Conservation (phyloP, 2,329 filamentous ascomycete species). For the Bipolaris zeicola region DNA sequence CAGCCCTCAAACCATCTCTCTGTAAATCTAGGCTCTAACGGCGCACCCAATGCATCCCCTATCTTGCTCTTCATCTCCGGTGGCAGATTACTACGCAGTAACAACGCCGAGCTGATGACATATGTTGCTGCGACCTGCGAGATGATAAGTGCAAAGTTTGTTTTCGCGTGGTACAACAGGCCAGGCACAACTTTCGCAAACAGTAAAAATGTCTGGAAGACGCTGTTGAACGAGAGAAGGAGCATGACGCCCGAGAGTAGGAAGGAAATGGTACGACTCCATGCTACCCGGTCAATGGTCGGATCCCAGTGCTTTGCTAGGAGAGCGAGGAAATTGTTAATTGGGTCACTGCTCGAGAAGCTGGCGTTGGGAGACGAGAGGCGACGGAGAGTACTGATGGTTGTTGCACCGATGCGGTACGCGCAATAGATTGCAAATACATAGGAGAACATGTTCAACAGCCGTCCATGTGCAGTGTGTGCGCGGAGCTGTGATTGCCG, state of each 20-base stretch:
- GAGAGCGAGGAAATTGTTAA: constrained; percentile 80
- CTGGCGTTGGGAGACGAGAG: constrained; percentile 55
- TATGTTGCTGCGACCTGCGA: constrained; percentile 84
- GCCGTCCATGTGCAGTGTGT: constrained; percentile 68
- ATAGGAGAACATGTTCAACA: constrained; percentile 68
- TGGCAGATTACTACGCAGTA: constrained; percentile 79
- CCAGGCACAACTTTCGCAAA: constrained; percentile 75
- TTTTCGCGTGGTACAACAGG: constrained; percentile 75
- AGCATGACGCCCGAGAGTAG: constrained; percentile 82
- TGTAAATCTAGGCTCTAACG: constrained; percentile 73
- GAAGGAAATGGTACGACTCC: constrained; percentile 86
- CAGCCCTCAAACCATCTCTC: constrained; percentile 88
- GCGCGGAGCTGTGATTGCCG: constrained; percentile 69
- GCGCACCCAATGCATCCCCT: constrained; percentile 76
- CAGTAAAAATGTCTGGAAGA: constrained; percentile 82
- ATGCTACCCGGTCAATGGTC: constrained; percentile 78
- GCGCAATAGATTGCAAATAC: constrained; percentile 81
- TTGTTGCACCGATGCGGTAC: constrained; percentile 78
- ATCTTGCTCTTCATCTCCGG: constrained; percentile 77
- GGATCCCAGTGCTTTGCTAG: constrained; percentile 85
- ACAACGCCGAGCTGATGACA: constrained; percentile 78
- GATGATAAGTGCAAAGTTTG: constrained; percentile 78
- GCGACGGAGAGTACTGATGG: constrained; percentile 69
- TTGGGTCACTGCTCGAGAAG: constrained; percentile 76
- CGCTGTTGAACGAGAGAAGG: constrained; percentile 78